These are phyloP conservation scores for Cocos nucifera DNA, from an alignment of 176 grass and related monocot genomes.

Conservation along the genomic window DNA sequence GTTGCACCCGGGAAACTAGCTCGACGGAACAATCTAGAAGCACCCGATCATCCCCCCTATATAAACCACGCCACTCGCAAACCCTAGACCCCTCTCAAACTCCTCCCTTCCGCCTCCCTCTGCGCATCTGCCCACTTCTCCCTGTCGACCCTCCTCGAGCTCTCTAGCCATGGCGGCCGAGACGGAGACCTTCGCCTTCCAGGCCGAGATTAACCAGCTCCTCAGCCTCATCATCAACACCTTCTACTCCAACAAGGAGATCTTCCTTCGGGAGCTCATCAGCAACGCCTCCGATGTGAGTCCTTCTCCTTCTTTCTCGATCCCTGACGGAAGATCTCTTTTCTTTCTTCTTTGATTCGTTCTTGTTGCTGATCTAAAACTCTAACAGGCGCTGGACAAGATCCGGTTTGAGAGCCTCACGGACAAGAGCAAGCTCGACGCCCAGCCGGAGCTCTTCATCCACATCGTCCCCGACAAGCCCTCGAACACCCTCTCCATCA, in stretches of 20 bases:
- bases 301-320: not conserved
- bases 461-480: constrained; percentile 3
- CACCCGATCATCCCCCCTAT: too few species aligned
- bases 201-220: constrained; percentile 91
- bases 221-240: constrained; percentile 95
- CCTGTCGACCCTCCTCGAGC: too few species aligned
- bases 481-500: constrained; percentile 1
- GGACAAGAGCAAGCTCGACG: constrained; percentile 5
- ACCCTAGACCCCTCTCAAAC: too few species aligned
- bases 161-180: constrained; percentile 52
- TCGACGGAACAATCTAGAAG: too few species aligned
- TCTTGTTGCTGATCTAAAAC: too few species aligned
- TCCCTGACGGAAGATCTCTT: constrained; percentile 28
- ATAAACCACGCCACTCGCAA: too few species aligned
- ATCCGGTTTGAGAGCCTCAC: constrained; percentile 11
- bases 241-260: constrained; percentile 99
- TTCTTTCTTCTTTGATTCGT: constrained; percentile 44
- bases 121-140: too few species aligned
- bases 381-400: constrained; percentile 7
- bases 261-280: constrained; percentile 89
- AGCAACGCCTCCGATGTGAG: constrained; percentile 27
- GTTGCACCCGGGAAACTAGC: too few species aligned
- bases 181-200: constrained; percentile 92
- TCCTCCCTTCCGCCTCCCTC: too few species aligned
- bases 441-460: constrained; percentile 10